Conservation (phyloP, 805 yeast species). For the Starmera dryadoides region DNA sequence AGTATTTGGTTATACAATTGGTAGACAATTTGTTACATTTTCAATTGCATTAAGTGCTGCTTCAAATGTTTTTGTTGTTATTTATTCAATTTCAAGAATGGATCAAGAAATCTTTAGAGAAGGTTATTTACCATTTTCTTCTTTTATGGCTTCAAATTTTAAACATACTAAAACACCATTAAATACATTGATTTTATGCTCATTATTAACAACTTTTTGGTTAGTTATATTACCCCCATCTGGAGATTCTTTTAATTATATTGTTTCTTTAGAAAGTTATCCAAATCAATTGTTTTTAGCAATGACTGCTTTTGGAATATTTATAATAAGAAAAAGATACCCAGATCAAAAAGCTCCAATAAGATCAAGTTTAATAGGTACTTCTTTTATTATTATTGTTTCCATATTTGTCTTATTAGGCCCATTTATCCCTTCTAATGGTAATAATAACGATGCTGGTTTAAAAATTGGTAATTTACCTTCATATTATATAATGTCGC, state of each 20-base stretch:
- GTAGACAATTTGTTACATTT: constrained; percentile 46
- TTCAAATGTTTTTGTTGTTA: constrained; percentile 55
- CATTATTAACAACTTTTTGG: constrained; percentile 26
- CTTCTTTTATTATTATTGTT: constrained; percentile 35
- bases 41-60: constrained; percentile 56
- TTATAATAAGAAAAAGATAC: constrained; percentile 42
- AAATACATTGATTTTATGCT: constrained; percentile 33
- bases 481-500: constrained; percentile 32
- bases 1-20: constrained; percentile 44
- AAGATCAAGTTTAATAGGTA: constrained; percentile 42
- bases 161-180: constrained; percentile 48
- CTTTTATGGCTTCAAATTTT: constrained; percentile 45
- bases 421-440: constrained; percentile 28
- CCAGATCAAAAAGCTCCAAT: constrained; percentile 45
- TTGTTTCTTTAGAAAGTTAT: constrained; percentile 39
- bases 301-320: constrained; percentile 48
- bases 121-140: constrained; percentile 51
- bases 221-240: constrained; percentile 25
- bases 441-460: constrained; percentile 20
- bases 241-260: constrained; percentile 31
- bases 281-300: constrained; percentile 41
- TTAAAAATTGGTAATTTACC: constrained; percentile 16
- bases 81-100: constrained; percentile 52
- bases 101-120: constrained; percentile 61
- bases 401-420: constrained; percentile 42